Base-by-base conservation (phyloP, 331 rosid genomes). In the Stylosanthes scabra region DNA sequence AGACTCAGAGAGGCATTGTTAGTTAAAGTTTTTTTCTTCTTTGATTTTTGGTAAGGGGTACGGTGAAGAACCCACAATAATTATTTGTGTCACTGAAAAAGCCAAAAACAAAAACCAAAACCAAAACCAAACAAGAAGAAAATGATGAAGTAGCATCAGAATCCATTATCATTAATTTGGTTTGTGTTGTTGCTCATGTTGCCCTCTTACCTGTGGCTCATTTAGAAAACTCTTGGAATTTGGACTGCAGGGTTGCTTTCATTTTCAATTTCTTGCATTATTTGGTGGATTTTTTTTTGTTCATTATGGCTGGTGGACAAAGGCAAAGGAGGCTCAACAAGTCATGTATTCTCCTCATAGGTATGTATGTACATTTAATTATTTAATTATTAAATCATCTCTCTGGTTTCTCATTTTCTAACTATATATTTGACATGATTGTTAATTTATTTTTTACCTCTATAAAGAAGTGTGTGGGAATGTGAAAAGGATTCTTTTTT, bases 311-410 rank as follows among this genome's bases (percentile, higher is more conserved):
- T 16, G 88, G 83, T 15, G 81, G 71, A 40, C 86, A 68, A 56
- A 76, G 75, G 80, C 11, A 40, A 3, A 82, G 77, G 81, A 47
- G 79, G 49, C 90, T 93, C 61, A 88, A 77, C 70, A 73, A 78
- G 76, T 84, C 99, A 2, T 91, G 97, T 73, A 74, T 91, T 88
- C 97, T 94, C 10, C 97, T 94, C 63, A 88, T 88, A 85, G 96
- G 99, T 93, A 80, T 55, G 20, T 25, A 55, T 55, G 20, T 25
- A 55, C 13, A 28, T 14, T 34, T 12, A 34, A 34, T 34, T 34
- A 34, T 34, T 34, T 34, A 34, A 34, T 34, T 34, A 34, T 34
- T 34, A 34, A 34, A 34, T 3, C 6, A 34, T 14, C 0, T 57
- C 11, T 73, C 3, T 70, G 3, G 56, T 45, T 60, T 62, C 50